Evolutionary conservation across 495 filamentous ascomycete genomes (phyloP).

Genomic region (Terfezia boudieri): DNA sequence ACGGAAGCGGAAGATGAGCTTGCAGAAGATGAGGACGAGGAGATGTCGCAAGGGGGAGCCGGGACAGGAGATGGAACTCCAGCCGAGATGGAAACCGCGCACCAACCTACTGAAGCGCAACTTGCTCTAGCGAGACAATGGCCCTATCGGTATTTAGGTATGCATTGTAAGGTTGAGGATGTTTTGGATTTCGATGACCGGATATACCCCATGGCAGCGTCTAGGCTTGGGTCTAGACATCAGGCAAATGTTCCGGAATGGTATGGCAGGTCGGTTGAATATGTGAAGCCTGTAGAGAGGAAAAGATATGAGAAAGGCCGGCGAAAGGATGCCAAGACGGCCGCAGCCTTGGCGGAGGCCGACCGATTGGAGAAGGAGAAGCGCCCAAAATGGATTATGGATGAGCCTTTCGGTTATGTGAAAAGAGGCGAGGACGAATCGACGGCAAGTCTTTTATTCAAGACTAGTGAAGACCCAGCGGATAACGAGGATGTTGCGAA

Average conservation of each 20-base stretch:
- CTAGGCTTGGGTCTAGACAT: constrained; percentile 72
- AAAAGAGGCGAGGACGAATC: constrained; percentile 53
- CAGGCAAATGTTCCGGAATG: constrained; percentile 71
- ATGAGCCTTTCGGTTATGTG: constrained; percentile 72
- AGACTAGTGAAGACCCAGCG: constrained; percentile 22
- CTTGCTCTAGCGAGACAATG: constrained; percentile 78
- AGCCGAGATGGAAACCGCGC: constrained; percentile 22
- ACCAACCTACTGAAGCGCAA: constrained; percentile 55
- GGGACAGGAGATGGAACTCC: constrained; percentile 29
- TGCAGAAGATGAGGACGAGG: constrained; percentile 54
- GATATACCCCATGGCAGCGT: constrained; percentile 89
- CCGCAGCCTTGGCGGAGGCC: constrained; percentile 61
- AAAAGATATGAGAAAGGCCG: constrained; percentile 52
- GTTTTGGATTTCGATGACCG: constrained; percentile 93
- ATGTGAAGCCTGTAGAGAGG: constrained; percentile 67
- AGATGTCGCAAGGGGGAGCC: constrained; percentile 29
- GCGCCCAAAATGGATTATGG: constrained; percentile 78
- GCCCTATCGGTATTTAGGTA: constrained; percentile 89
- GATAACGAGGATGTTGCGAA: constrained; percentile 27
- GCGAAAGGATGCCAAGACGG: constrained; percentile 51
- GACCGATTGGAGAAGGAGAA: constrained; percentile 55
- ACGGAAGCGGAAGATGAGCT: constrained; percentile 54
- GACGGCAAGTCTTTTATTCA: constrained; percentile 36
- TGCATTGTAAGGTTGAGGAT: constrained; percentile 91
- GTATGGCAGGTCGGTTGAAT: constrained; percentile 65